A percentile compares a stretch with the other conserved stretches of the same genome.
Conservation (phyloP, 2,329 filamentous ascomycete genomes). For the Nigrospora sphaerica region DNA sequence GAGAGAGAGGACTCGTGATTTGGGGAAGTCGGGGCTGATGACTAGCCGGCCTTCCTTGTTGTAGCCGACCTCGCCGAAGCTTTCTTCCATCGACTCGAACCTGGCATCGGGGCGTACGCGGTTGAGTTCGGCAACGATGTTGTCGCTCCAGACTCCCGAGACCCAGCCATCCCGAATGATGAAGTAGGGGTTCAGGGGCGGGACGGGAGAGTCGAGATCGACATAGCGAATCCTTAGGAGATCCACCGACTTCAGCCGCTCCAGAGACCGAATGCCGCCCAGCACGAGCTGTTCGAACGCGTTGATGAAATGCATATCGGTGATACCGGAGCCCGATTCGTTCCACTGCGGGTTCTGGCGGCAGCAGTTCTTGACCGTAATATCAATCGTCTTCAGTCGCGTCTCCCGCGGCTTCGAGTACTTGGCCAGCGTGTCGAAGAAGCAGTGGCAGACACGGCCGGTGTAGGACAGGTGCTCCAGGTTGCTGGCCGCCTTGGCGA, state of each 20-base stretch:
- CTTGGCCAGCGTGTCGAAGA: constrained; percentile 54
- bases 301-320: constrained; percentile 64
- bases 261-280: constrained; percentile 53
- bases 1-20: constrained; percentile 44
- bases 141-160: constrained; percentile 66
- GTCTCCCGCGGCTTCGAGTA: constrained; percentile 40
- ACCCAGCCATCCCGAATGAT: constrained; percentile 52
- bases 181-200: constrained; percentile 68
- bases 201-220: constrained; percentile 65
- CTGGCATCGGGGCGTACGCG: constrained; percentile 48
- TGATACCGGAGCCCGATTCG: constrained; percentile 62
- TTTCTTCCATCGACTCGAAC: constrained; percentile 58
- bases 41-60: constrained; percentile 53
- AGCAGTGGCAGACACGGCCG: constrained; percentile 61
- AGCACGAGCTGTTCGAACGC: constrained; percentile 65
- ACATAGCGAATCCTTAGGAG: constrained; percentile 68
- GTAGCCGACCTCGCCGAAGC: constrained; percentile 52
- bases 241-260: constrained; percentile 49
- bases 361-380: constrained; percentile 71
- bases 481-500: constrained; percentile 53
- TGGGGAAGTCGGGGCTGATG: constrained; percentile 48
- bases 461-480: constrained; percentile 67
- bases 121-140: constrained; percentile 54
- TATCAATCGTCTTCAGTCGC: constrained; percentile 57
- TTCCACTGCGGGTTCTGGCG: constrained; percentile 47